phyloP scores from a whole-genome alignment of 495 filamentous ascomycete genomes.

The Bryoglossum gracile region DNA sequence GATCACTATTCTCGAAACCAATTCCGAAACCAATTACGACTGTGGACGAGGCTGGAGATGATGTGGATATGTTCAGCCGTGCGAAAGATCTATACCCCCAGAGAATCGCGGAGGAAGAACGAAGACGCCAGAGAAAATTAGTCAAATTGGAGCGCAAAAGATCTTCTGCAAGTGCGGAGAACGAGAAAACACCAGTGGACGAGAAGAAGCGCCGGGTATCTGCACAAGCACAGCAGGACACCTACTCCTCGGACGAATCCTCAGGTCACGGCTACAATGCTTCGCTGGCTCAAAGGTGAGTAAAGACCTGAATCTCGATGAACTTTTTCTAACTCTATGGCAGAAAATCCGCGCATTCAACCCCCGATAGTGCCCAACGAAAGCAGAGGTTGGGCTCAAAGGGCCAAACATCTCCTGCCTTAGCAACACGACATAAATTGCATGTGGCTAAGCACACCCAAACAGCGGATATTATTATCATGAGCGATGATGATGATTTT shows the following conservation, averaged over 20 bases:
- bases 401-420: too few relatives aligned
- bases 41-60: constrained; percentile 32
- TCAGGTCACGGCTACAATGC: constrained; percentile 23
- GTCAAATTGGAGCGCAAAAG: constrained; percentile 44
- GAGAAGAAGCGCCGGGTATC: constrained; percentile 26
- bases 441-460: too few relatives aligned
- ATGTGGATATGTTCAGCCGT: constrained; percentile 58
- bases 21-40: constrained; percentile 50
- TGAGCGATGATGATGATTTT: constrained; percentile 17
- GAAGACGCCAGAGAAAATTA: constrained; percentile 39
- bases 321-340: constrained; percentile 8
- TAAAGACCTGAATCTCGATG: constrained; percentile 20
- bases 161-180: constrained; percentile 34
- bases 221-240: constrained; percentile 20
- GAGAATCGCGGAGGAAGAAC: constrained; percentile 49
- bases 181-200: constrained; percentile 29
- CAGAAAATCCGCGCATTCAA: constrained; percentile 9
- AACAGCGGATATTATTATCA: not conserved
- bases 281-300: constrained; percentile 18
- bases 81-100: constrained; percentile 56
- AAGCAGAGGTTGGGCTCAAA: constrained; percentile 8
- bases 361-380: constrained; percentile 6
- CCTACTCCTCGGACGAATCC: constrained; percentile 14
- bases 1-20: constrained; percentile 61
- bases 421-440: too few relatives aligned